A percentile compares a stretch with the other conserved stretches of the same genome.
Conservation (phyloP, 2,329 filamentous ascomycete species). For the Emydomyces testavorans region DNA sequence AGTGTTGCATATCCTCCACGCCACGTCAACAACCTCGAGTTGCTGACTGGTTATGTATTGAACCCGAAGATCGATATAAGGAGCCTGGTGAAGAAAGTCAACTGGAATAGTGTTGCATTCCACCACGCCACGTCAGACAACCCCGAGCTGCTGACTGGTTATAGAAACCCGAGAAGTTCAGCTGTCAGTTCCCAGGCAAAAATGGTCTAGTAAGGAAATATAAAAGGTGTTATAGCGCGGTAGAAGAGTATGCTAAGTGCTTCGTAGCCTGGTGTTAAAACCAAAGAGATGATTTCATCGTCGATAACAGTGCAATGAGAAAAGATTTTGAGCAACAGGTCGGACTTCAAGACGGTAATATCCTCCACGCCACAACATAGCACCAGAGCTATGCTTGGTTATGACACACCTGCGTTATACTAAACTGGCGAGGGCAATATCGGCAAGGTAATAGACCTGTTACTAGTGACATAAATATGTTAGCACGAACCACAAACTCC, state of each 20-base stretch:
- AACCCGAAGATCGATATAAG: too few relatives aligned
- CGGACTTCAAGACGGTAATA: not conserved
- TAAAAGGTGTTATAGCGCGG: not conserved
- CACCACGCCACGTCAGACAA: slow-evolving; percentile 6
- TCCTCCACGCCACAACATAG: not conserved
- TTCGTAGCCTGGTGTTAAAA: too few relatives aligned
- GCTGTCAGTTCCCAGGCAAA: too few relatives aligned
- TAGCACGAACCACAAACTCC: too few relatives aligned
- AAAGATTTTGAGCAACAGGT: not conserved
- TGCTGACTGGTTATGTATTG: too few relatives aligned
- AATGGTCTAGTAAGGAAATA: not conserved
- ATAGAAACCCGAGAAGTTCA: not conserved
- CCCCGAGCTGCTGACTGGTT: slow-evolving; percentile 9
- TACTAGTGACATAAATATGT: too few relatives aligned
- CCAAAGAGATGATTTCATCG: too few relatives aligned
- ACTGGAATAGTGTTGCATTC: not conserved
- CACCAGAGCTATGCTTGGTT: not conserved
- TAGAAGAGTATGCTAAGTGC: too few relatives aligned
- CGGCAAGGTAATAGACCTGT: too few relatives aligned
- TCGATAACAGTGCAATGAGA: not conserved
- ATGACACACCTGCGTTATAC: not conserved
- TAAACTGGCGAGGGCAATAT: not conserved
- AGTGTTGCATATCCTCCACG: not conserved
- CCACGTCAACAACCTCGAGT: slow-evolving; percentile 3
- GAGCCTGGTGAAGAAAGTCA: not conserved